Percentiles rank a stretch among this genome's conserved stretches.
Evolutionary conservation across 2,329 filamentous ascomycete species (phyloP).

Genomic region (Pestalotiopsis fici): DNA sequence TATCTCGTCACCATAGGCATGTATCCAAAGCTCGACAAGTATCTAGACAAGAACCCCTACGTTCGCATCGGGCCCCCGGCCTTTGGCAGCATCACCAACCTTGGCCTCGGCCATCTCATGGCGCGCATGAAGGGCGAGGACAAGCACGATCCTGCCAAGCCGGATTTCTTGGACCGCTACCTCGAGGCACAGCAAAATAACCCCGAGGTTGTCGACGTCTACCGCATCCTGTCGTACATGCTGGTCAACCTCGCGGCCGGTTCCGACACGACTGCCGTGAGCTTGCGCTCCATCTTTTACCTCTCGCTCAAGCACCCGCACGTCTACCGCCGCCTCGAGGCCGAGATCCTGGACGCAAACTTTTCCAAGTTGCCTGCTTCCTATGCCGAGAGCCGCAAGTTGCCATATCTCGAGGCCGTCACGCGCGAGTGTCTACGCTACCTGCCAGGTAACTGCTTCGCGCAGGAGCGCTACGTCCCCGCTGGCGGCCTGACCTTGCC

Average conservation of each 20-base stretch:
- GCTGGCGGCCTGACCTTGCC: conserved; percentile 27
- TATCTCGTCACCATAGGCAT: conserved; percentile 29
- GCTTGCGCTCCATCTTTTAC: conserved; percentile 30
- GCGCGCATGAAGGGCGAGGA: conserved; percentile 3
- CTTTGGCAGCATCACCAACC: not conserved
- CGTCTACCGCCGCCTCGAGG: conserved; percentile 20
- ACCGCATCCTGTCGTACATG: conserved; percentile 25
- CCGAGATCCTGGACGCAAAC: conserved; percentile 35
- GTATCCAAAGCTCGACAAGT: conserved; percentile 32
- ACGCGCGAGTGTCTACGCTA: conserved; percentile 46
- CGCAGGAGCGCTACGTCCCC: conserved; percentile 44
- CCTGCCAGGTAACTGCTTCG: conserved; percentile 39
- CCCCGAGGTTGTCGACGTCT: conserved; percentile 28
- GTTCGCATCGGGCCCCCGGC: conserved; percentile 4
- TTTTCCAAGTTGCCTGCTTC: conserved; percentile 15
- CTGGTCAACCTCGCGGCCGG: conserved; percentile 13
- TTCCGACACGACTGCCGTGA: conserved; percentile 16
- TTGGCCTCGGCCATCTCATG: conserved; percentile 2
- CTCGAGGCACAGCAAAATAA: conserved; percentile 24
- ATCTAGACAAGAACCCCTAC: conserved; percentile 37
- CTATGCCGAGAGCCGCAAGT: conserved; percentile 14
- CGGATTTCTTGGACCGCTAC: conserved; percentile 25
- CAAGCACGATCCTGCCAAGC: conserved; percentile 2
- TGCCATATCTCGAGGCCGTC: conserved; percentile 40
- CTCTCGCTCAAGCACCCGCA: conserved; percentile 29